These are phyloP conservation scores for Tulasnella sp. DNA, from an alignment of 768 basidiomycete genomes.

Conservation along the genomic window DNA sequence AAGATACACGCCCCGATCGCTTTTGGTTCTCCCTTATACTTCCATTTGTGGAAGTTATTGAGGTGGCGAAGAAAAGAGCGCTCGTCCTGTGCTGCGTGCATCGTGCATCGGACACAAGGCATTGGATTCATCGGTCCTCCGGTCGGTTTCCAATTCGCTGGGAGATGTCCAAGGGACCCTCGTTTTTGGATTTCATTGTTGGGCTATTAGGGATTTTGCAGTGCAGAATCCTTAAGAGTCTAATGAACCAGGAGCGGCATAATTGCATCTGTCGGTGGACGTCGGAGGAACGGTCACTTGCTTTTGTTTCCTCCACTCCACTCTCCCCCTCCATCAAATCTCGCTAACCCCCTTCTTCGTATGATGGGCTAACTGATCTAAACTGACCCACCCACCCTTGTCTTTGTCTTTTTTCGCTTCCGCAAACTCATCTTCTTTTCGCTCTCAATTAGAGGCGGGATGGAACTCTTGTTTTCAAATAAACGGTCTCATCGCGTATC, in stretches of 20 bases:
- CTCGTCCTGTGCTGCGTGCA: not conserved
- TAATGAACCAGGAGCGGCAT: not conserved
- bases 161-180: too few relatives aligned
- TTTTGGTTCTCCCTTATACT: not conserved
- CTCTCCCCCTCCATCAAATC: not conserved
- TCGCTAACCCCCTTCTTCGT: too few relatives aligned
- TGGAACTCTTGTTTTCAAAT: constrained; percentile 77
- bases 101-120: not conserved
- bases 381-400: too few relatives aligned
- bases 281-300: not conserved
- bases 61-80: not conserved
- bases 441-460: constrained; percentile 56
- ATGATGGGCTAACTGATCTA: too few relatives aligned
- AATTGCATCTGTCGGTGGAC: not conserved
- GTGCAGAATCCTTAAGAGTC: not conserved
- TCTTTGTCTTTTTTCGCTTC: too few relatives aligned
- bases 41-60: not conserved
- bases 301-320: not conserved
- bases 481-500: constrained; percentile 49
- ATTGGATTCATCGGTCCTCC: not conserved
- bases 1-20: not conserved
- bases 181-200: not conserved
- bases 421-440: not conserved
- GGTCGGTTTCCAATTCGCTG: not conserved
- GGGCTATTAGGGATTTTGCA: not conserved